A percentile compares a stretch with the other conserved stretches of the same genome.
Conservation (phyloP, 306 rosid species). For the Mimosa bimucronata region DNA sequence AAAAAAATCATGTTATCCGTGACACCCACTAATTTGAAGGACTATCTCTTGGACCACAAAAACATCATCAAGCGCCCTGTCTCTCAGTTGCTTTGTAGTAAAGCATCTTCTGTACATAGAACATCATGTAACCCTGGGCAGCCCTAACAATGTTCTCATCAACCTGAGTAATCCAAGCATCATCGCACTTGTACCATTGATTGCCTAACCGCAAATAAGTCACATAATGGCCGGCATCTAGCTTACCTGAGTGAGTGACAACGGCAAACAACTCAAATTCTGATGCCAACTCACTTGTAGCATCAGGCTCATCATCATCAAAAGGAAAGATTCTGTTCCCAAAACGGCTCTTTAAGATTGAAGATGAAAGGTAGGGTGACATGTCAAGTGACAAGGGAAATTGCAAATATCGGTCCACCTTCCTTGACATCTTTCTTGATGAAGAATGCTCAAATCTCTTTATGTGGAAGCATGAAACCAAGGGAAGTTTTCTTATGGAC, state of each 20-base stretch:
- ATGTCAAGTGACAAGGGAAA: conserved; percentile 88
- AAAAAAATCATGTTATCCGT: conserved; percentile 44
- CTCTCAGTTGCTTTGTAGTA: conserved; percentile 80
- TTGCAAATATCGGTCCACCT: conserved; percentile 84
- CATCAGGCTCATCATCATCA: conserved; percentile 72
- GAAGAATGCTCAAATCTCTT: conserved; percentile 96
- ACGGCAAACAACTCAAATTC: conserved; percentile 94
- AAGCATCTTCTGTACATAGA: conserved; percentile 94
- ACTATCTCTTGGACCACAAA: neutral
- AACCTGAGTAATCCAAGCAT: conserved; percentile 92
- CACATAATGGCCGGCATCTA: conserved; percentile 91
- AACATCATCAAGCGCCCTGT: conserved; percentile 53
- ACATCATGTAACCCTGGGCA: conserved; percentile 95
- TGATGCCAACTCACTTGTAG: conserved; percentile 65
- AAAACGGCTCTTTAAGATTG: conserved; percentile 73
- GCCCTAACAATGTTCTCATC: conserved; percentile 87
- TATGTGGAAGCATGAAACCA: conserved; percentile 88
- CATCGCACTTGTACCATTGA: conserved; percentile 92
- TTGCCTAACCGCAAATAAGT: conserved; percentile 82
- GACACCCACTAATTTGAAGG: conserved; percentile 40
- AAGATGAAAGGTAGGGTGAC: conserved; percentile 88
- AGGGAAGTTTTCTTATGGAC: conserved; percentile 92
- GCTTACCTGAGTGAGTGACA: conserved; percentile 83
- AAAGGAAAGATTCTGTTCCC: conserved; percentile 87
- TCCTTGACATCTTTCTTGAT: conserved; percentile 80